A percentile compares a stretch with the other conserved stretches of the same genome.
phyloP scores from a whole-genome alignment of 257 asterid species.

The Solanum peruvianum region DNA sequence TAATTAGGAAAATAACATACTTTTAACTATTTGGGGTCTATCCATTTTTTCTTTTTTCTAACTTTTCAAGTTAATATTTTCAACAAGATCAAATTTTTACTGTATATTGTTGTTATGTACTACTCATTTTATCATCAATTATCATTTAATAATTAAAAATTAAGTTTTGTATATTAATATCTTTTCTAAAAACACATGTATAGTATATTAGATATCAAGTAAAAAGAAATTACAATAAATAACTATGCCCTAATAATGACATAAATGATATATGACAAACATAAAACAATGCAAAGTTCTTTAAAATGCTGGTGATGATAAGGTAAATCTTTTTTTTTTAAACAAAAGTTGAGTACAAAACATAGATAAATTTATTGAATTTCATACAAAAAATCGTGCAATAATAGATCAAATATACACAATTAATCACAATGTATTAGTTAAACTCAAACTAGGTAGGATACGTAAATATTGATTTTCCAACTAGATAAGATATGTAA shows the following conservation, averaged over 20 bases:
- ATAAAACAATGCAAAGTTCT: not conserved
- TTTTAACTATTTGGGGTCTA: not conserved
- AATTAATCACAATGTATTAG: not conserved
- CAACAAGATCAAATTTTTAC: not conserved
- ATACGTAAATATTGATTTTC: not conserved
- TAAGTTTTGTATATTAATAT: not conserved
- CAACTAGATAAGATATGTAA: not conserved
- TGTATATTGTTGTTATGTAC: not conserved
- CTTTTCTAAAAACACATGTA: not conserved
- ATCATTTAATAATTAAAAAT: not conserved
- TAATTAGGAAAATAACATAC: not conserved
- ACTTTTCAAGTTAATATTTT: not conserved
- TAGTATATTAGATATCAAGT: not conserved
- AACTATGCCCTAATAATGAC: not conserved
- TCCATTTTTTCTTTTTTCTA: not conserved
- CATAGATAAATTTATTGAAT: not conserved
- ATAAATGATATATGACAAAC: not conserved
- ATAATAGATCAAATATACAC: not conserved
- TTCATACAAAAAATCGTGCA: not conserved
- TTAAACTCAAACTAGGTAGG: not conserved
- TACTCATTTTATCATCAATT: not conserved
- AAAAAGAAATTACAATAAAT: not conserved
- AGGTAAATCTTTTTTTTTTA: too few species aligned
- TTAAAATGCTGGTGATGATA: not conserved
- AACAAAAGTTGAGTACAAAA: not conserved